Percentiles rank a stretch among this genome's conserved stretches.
phyloP scores from a whole-genome alignment of 176 grass and related monocot genomes.

The Cymbopogon citratus region DNA sequence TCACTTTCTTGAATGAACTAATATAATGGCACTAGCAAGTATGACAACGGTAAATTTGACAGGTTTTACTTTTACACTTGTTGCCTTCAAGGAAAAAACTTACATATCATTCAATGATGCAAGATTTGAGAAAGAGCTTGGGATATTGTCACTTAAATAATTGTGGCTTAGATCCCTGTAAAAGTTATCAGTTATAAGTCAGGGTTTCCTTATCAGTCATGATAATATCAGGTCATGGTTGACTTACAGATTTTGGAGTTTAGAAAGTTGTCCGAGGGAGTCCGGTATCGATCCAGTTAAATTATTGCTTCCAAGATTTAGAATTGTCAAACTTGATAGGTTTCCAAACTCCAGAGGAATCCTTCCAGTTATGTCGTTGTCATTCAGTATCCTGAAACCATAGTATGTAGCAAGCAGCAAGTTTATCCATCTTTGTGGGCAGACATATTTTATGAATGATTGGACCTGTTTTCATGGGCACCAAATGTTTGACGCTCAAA shows the following conservation, averaged over 20 bases:
- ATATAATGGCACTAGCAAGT: constrained; percentile 12
- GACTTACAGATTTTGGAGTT: constrained; percentile 81
- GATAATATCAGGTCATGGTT: neutral
- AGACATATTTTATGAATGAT: neutral
- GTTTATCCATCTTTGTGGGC: neutral
- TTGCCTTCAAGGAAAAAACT: constrained; percentile 33
- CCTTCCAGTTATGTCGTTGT: constrained; percentile 71
- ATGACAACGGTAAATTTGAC: neutral
- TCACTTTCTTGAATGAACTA: constrained; percentile 16
- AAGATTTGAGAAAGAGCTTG: constrained; percentile 52
- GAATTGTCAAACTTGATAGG: constrained; percentile 58
- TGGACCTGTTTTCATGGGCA: neutral
- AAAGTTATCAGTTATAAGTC: constrained; percentile 22
- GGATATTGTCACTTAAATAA: constrained; percentile 54
- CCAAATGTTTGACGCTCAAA: neutral
- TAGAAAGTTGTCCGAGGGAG: constrained; percentile 49
- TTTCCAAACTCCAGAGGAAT: constrained; percentile 73
- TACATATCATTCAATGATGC: constrained; percentile 62
- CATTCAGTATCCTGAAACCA: constrained; percentile 52
- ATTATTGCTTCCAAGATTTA: constrained; percentile 57
- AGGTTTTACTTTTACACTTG: constrained; percentile 5
- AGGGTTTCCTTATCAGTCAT: neutral
- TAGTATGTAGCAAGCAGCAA: neutral
- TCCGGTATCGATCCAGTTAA: constrained; percentile 73
- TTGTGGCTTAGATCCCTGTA: constrained; percentile 80